phyloP scores from a whole-genome alignment of 139 green algal genomes.

The Chlorella sp. region DNA sequence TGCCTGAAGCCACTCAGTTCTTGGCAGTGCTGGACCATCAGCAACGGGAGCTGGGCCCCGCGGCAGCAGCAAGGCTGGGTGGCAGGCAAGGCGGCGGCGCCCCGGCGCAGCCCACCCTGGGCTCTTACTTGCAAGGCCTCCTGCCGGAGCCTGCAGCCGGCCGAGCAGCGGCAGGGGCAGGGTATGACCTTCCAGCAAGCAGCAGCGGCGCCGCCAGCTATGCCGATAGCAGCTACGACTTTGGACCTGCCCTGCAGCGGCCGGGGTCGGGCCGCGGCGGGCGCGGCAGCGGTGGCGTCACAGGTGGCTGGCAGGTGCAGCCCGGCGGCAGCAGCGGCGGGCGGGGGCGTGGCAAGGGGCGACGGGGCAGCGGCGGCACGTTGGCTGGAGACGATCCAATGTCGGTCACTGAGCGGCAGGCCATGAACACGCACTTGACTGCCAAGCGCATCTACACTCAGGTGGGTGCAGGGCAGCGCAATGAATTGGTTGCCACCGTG shows the following conservation, averaged over 20 bases:
- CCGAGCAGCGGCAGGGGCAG: background rate
- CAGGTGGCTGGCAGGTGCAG: background rate
- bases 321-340: background rate
- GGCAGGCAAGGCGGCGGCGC: background rate
- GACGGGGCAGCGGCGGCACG: background rate
- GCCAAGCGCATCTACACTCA: constrained; percentile 32
- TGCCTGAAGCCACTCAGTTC: constrained; percentile 1
- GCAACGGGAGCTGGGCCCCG: background rate
- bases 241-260: background rate
- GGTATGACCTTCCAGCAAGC: background rate
- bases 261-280: background rate
- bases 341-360: background rate
- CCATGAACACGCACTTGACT: constrained; percentile 30
- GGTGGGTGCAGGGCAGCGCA: background rate
- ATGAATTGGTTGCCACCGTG: too few species aligned
- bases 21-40: constrained; percentile 21
- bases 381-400: constrained; percentile 15
- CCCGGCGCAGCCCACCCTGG: background rate
- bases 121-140: background rate
- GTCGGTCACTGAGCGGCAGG: constrained; percentile 26
- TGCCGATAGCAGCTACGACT: background rate
- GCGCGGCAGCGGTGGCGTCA: background rate
- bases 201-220: background rate
- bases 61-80: background rate
- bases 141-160: background rate